Evolutionary conservation across 495 filamentous ascomycete genomes (phyloP), one percentile per base, ranked within the genome.

Genomic region (Lentithecium fluviatile): DNA sequence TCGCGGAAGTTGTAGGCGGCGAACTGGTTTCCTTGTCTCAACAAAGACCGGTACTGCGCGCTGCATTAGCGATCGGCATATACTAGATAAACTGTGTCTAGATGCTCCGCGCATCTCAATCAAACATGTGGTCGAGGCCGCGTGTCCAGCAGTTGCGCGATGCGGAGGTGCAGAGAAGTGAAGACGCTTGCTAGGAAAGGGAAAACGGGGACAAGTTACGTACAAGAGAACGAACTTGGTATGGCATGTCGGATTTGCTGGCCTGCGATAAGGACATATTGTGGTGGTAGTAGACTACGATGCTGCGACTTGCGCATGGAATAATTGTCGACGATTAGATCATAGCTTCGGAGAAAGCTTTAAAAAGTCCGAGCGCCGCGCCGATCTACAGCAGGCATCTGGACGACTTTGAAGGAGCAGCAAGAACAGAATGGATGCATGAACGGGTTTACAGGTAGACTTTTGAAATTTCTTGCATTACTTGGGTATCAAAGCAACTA

Each of bases 1-100:
- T 97, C 93, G 71, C 94, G 84, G 81, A 96, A 98, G 74, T 97
- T 97, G 80, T 96, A 98, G 61, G 86, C 81, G 52, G 91, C 84
- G 74, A 97, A 98, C 66, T 95, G 88, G 50, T 83, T 81, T 17
- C 89, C 85, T 74, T 92, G 88, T 32, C 94, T 89, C 66, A 96
- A 79, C 61, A 98, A 81, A 60, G 92, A 92, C 46, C 95, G 93
- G 77, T 95, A 97, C 91, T 97, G 66, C 25, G 46, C 19, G n/a
- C 19, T 56, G 6, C 11, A 42, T 55, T 56, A 65, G 47, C 45
- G 5, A 42, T 1, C 38, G 3, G 21, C 4, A 5, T 42, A 29
- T 7, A 45, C 46, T 19, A 23, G 3, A 34, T 3, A 12, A 19
- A 47, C 17, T 1, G 25, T 6, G 29, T 29, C 11, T 8, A 43